These are phyloP conservation scores for Leccinum broughii DNA, from an alignment of 768 basidiomycete genomes.

Conservation along the genomic window DNA sequence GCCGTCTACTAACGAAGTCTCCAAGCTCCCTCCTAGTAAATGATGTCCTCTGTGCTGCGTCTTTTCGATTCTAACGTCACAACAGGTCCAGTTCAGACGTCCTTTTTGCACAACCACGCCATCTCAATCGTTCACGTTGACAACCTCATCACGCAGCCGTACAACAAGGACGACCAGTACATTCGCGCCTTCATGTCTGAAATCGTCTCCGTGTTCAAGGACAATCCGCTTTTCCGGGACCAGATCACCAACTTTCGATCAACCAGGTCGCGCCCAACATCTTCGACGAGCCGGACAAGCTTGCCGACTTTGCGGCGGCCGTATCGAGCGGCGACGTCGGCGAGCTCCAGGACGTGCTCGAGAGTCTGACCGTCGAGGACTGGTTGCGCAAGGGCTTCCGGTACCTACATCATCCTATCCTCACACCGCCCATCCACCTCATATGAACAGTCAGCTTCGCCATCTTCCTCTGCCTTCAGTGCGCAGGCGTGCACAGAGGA, in stretches of 20 bases:
- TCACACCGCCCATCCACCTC: not conserved
- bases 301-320: conserved; percentile 96
- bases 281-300: conserved; percentile 96
- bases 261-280: conserved; percentile 90
- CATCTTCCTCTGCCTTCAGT: conserved; percentile 89
- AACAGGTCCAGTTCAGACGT: conserved; percentile 71
- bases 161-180: conserved; percentile 92
- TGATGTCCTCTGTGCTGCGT: not conserved
- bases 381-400: conserved; percentile 90
- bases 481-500: conserved; percentile 80
- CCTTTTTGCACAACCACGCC: conserved; percentile 76
- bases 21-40: conserved; percentile 28
- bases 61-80: conserved; percentile 2
- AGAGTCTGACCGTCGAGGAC: conserved; percentile 83
- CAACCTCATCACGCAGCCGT: conserved; percentile 79
- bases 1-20: conserved; percentile 25
- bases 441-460: conserved; percentile 58
- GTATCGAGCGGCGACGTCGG: conserved; percentile 90
- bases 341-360: conserved; percentile 92
- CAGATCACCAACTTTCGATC: conserved; percentile 95
- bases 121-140: conserved; percentile 89
- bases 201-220: conserved; percentile 97
- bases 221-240: conserved; percentile 97
- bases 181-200: conserved; percentile 96
- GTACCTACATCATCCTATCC: conserved; percentile 33